Percentiles rank a stretch among this genome's conserved stretches.
Evolutionary conservation across 495 filamentous ascomycete species (phyloP).

Genomic region (Hyaloscypha bicolor): DNA sequence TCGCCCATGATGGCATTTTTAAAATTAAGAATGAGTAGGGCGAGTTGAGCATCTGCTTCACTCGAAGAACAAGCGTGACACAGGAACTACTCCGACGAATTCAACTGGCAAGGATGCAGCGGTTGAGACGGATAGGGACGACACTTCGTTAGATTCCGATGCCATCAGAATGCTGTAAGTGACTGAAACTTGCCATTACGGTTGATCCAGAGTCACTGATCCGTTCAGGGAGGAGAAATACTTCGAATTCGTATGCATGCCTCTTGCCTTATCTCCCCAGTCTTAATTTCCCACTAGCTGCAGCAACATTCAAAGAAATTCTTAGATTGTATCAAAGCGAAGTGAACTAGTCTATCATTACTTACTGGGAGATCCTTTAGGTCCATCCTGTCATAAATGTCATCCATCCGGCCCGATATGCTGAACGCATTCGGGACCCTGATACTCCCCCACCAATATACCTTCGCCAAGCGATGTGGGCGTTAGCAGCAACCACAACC

Average conservation of each 20-base stretch:
- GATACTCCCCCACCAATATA: conserved; percentile 50
- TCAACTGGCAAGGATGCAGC: neutral
- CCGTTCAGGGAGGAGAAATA: conserved; percentile 43
- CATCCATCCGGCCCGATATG: conserved; percentile 43
- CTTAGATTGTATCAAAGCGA: neutral
- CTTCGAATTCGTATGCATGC: conserved; percentile 35
- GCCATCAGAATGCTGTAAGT: conserved; percentile 23
- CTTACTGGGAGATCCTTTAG: neutral
- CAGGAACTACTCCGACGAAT: neutral
- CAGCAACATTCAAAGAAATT: neutral
- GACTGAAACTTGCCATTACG: neutral
- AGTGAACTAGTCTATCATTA: neutral
- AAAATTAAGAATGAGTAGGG: neutral
- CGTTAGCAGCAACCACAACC: conserved; percentile 40
- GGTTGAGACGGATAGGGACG: neutral
- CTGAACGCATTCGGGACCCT: conserved; percentile 44
- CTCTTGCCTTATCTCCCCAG: neutral
- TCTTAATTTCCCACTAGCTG: neutral
- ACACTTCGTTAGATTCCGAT: neutral
- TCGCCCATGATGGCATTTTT: neutral
- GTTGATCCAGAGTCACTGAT: neutral
- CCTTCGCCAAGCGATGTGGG: conserved; percentile 53
- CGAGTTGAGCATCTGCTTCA: conserved; percentile 8
- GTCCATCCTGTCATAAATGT: conserved; percentile 42
- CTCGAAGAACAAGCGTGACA: neutral